Percentiles rank a stretch among this genome's conserved stretches.
phyloP scores from a whole-genome alignment of 768 basidiomycete genomes.

The Crepidotus variabilis region DNA sequence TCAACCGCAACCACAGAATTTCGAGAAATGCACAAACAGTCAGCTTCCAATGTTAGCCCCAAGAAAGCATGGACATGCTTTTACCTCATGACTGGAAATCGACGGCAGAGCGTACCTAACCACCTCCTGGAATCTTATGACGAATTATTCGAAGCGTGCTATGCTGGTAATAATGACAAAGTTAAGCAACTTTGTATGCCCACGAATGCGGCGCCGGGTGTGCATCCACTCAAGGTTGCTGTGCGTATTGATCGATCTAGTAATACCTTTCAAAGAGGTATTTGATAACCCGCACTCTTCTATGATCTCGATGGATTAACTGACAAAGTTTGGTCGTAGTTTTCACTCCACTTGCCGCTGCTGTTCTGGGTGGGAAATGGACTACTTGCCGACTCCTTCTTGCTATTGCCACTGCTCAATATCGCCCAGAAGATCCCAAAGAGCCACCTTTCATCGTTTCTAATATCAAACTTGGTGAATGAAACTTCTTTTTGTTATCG shows the following conservation, averaged over 20 bases:
- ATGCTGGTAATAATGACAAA: constrained; percentile 42
- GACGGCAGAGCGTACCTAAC: constrained; percentile 26
- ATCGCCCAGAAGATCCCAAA: constrained; percentile 34
- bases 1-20: neutral
- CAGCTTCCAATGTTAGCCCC: neutral
- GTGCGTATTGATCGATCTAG: constrained; percentile 23
- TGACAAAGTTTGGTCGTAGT: constrained; percentile 23
- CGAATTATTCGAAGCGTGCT: constrained; percentile 55
- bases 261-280: constrained; percentile 21
- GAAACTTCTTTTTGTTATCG: constrained; percentile 19
- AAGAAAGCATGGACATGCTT: constrained; percentile 9
- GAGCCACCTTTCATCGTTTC: constrained; percentile 29
- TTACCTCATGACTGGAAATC: constrained; percentile 10
- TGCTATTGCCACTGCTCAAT: constrained; percentile 53
- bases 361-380: constrained; percentile 48
- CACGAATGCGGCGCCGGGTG: constrained; percentile 28
- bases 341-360: constrained; percentile 46
- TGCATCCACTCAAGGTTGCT: constrained; percentile 11
- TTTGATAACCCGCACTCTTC: constrained; percentile 1
- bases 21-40: neutral
- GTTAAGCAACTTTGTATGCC: constrained; percentile 54
- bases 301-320: neutral
- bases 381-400: constrained; percentile 53
- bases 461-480: constrained; percentile 26
- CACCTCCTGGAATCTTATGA: constrained; percentile 39